Base-by-base conservation (phyloP, 495 filamentous ascomycete genomes). In the Neurospora discreta region DNA sequence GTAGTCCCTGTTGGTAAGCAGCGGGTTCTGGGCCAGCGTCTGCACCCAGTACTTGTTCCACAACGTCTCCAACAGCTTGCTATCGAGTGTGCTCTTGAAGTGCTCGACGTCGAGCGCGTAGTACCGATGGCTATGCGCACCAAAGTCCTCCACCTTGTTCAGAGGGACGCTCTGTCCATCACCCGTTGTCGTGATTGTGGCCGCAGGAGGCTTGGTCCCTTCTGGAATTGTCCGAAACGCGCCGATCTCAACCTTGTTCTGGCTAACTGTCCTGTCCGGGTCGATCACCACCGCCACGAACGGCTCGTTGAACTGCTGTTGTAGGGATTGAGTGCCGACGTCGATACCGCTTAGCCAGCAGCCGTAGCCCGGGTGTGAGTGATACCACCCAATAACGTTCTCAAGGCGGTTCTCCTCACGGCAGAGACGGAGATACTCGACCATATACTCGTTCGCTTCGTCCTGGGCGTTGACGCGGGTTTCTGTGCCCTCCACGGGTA, bases 21-120 rank as follows among this genome's bases (percentile, higher is more conserved):
- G 86, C 60, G 96, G 95, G 75, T 88, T 94, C 78, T 97, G 92
- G n/a, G 92, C 94, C n/a, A 99, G 87, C 33, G 96, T 99, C 72
- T 93, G 90, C 33, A 98, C 95, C 96, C 96, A 99, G 83, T 99
- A 99, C 79, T 99, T 99, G 81, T 97, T 98, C 96, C 96, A 99
- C 69, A 99, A 85, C 58, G 92, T 86, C 74, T 94, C 93, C 7
- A 99, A 84, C 39, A 98, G 84, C 73, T 92, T 89, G 1, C 88
- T 85, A 79, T 99, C 96, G 39, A 99, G 90, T 5, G 91, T 90
- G 71, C 90, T 93, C 85, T 97, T 97, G 85, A 93, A 99, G 82
- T 95, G 92, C 39, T 92, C 92, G 10, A 98, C 92, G 69, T 95
- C 92, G 6, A 99, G 89, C 0, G 89, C 81, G 79, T 99, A 99